A percentile compares a stretch with the other conserved stretches of the same genome.
phyloP scores from a whole-genome alignment of 345 rosid genomes.

The Euphorbia tirucalli region DNA sequence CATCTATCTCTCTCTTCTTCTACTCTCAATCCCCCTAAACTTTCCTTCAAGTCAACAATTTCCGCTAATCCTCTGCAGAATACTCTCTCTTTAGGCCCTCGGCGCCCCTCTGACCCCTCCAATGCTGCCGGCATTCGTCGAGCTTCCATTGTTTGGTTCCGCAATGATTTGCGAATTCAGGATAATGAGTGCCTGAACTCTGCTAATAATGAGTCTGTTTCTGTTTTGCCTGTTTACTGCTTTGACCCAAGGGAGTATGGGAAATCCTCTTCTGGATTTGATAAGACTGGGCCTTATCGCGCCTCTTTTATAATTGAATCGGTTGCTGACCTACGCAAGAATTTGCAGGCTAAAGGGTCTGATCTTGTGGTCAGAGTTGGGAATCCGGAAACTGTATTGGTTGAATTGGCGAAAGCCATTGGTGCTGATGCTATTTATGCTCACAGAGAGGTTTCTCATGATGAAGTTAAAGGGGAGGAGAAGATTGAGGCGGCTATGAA shows the following conservation, averaged over 20 bases:
- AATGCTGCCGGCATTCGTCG: slow-evolving; percentile 80
- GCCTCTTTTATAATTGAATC: slow-evolving; percentile 85
- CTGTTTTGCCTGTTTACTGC: slow-evolving; percentile 90
- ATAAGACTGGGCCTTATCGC: slow-evolving; percentile 81
- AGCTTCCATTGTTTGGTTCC: slow-evolving; percentile 86
- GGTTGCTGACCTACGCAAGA: slow-evolving; percentile 87
- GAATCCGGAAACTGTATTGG: slow-evolving; percentile 69
- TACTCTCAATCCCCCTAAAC: slow-evolving; percentile 39
- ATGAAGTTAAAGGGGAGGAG: slow-evolving; percentile 84
- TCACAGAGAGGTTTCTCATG: slow-evolving; percentile 82
- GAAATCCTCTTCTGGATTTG: slow-evolving; percentile 83
- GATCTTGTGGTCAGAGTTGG: slow-evolving; percentile 91
- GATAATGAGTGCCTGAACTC: slow-evolving; percentile 87
- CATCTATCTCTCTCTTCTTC: slow-evolving; percentile 52
- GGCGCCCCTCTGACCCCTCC: slow-evolving; percentile 87
- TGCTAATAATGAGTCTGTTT: slow-evolving; percentile 79
- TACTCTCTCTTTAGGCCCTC: slow-evolving; percentile 81
- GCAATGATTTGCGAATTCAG: slow-evolving; percentile 87
- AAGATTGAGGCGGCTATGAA: slow-evolving; percentile 80
- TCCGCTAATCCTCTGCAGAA: slow-evolving; percentile 74
- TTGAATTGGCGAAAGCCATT: slow-evolving; percentile 75
- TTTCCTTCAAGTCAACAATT: slow-evolving; percentile 79
- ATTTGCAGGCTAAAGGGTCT: slow-evolving; percentile 84
- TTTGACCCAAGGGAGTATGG: slow-evolving; percentile 96
- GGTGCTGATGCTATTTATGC: slow-evolving; percentile 95